phyloP scores from a whole-genome alignment of 2,329 filamentous ascomycete species.

The Talaromyces rugulosus region DNA sequence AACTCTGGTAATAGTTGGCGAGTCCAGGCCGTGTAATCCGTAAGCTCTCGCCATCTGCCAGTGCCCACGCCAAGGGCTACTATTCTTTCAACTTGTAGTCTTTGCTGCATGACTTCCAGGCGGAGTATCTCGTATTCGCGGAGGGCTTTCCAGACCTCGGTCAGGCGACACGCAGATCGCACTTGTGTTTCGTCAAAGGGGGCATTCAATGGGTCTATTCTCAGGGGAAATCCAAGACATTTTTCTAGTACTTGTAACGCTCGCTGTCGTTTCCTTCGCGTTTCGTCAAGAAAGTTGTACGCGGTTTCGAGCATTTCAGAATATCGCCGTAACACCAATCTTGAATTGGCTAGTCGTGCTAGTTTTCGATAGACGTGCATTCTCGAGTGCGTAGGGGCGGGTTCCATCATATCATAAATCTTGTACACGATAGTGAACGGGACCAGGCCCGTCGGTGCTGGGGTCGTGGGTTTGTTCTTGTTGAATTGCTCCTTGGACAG shows the following conservation, averaged over 20 bases:
- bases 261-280: conserved; percentile 22
- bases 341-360: conserved; percentile 25
- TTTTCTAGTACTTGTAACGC: conserved; percentile 23
- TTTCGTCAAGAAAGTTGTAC: conserved; percentile 26
- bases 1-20: conserved; percentile 38
- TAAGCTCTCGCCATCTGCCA: conserved; percentile 16
- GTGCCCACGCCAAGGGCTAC: conserved; percentile 20
- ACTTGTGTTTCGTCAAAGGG: conserved; percentile 18
- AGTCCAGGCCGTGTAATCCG: conserved; percentile 25
- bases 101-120: conserved; percentile 26
- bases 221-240: conserved; percentile 17
- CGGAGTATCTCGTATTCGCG: conserved; percentile 30
- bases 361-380: conserved; percentile 51
- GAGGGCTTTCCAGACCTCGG: conserved; percentile 20
- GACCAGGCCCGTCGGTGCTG: conserved; percentile 29
- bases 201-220: conserved; percentile 6
- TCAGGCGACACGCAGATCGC: not conserved
- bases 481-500: conserved; percentile 43
- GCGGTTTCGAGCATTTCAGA: conserved; percentile 24
- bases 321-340: conserved; percentile 18
- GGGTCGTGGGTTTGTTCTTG: conserved; percentile 21
- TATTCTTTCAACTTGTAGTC: conserved; percentile 20
- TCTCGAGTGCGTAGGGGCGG: conserved; percentile 54
- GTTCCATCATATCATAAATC: conserved; percentile 61
- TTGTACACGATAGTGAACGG: conserved; percentile 42